Percentiles rank a stretch among this genome's conserved stretches.
Conservation (phyloP, 2,329 filamentous ascomycete species). For the Paraconiothyrium sp. region DNA sequence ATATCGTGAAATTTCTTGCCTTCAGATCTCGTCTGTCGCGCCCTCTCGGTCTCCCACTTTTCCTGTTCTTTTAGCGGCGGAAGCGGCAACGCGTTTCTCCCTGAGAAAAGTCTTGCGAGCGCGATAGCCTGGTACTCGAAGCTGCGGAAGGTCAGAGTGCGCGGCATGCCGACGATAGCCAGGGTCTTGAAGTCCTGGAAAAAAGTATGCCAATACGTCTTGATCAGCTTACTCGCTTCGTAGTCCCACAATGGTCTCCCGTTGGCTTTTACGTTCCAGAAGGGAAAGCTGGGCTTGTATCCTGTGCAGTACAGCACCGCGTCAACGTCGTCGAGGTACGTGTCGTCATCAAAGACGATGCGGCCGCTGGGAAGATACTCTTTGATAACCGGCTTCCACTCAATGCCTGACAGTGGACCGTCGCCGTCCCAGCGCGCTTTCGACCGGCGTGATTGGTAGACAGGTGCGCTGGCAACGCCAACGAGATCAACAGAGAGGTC, state of each 20-base stretch:
- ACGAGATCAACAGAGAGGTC: conserved; percentile 40
- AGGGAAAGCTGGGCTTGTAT: conserved; percentile 56
- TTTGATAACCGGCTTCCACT: conserved; percentile 64
- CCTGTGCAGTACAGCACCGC: conserved; percentile 45
- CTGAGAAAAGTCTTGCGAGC: conserved; percentile 60
- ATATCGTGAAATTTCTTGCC: conserved; percentile 63
- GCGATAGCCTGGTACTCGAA: conserved; percentile 68
- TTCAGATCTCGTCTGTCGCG: conserved; percentile 39
- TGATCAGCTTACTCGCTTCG: conserved; percentile 52
- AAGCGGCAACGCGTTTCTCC: conserved; percentile 52
- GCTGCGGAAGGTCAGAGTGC: conserved; percentile 62
- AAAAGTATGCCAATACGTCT: conserved; percentile 52
- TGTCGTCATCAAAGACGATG: conserved; percentile 41
- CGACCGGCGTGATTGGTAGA: conserved; percentile 64
- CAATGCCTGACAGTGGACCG: conserved; percentile 57
- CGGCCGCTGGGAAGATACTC: conserved; percentile 43
- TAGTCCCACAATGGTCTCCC: conserved; percentile 62
- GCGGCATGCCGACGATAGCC: conserved; percentile 62
- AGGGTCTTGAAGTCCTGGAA: conserved; percentile 56
- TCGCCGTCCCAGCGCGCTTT: conserved; percentile 62
- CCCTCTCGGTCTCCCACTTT: conserved; percentile 59
- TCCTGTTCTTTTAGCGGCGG: conserved; percentile 55
- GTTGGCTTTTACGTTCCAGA: conserved; percentile 61
- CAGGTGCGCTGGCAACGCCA: conserved; percentile 50
- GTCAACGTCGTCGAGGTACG: conserved; percentile 33